Conservation (phyloP, 2,329 filamentous ascomycete species). For the Diaporthe batatas region DNA sequence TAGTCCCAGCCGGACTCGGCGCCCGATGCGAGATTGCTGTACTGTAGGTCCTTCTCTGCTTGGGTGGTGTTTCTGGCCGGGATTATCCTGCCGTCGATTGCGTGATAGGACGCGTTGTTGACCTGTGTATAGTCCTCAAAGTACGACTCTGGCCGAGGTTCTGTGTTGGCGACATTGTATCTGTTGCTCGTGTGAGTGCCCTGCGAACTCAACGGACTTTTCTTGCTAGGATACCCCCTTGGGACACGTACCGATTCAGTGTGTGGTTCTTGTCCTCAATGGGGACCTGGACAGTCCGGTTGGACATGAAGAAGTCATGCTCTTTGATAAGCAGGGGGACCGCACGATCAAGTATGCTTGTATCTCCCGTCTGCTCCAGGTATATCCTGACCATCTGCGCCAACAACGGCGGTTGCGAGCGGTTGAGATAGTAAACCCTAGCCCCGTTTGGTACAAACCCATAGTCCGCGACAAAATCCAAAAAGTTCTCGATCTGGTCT, state of each 20-base stretch:
- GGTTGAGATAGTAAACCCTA: constrained; percentile 76
- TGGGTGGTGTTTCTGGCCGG: constrained; percentile 64
- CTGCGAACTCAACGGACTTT: neutral
- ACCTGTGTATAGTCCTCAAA: constrained; percentile 75
- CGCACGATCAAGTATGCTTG: constrained; percentile 69
- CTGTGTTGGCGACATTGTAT: constrained; percentile 73
- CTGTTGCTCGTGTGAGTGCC: constrained; percentile 46
- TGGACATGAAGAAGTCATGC: constrained; percentile 72
- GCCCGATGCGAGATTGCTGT: constrained; percentile 73
- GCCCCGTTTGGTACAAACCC: constrained; percentile 78
- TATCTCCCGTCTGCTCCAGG: constrained; percentile 74
- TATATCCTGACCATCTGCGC: constrained; percentile 76
- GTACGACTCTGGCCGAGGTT: constrained; percentile 77
- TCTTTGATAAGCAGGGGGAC: constrained; percentile 74
- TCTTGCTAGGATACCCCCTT: neutral
- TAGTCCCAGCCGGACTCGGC: constrained; percentile 79
- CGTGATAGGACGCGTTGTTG: constrained; percentile 75
- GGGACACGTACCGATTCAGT: constrained; percentile 64
- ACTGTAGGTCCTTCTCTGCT: constrained; percentile 63
- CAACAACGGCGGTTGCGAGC: constrained; percentile 75
- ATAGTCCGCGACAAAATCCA: constrained; percentile 74
- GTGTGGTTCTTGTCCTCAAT: constrained; percentile 62
- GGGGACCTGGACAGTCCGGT: constrained; percentile 69
- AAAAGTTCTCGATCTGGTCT: constrained; percentile 78
- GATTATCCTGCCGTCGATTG: constrained; percentile 69